Evolutionary conservation across 441 rosid genomes (phyloP), one percentile per base, ranked within the genome.

Genomic region (Euphorbia celastroides): DNA sequence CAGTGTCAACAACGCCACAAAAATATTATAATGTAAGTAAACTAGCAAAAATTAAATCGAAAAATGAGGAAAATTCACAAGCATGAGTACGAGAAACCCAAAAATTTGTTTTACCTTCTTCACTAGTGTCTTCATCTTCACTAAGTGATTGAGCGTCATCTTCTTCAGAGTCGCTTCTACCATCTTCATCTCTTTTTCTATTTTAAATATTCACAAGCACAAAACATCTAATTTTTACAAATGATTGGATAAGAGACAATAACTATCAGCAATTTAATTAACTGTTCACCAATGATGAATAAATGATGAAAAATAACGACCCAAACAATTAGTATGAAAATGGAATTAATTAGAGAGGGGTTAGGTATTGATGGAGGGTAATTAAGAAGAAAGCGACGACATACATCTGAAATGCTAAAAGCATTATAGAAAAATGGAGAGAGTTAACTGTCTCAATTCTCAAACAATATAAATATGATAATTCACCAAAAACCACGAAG

Each of bases 181-280:
- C 86, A 70, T 74, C 84, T 77, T 81, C 86, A 60, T 76, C 79
- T 73, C 92, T 84, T 72, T 70, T 76, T 72, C 89, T 84, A 70
- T 62, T 11, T 60, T 59, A 31, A 72, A 42, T n/a, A 23, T 16
- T 6, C 30, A 22, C 14, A 56, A 46, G 7, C 38, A 23, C 44
- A 60, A 34, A 20, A 67, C 48, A 16, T 32, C n/a, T 66, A 8
- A 9, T 10, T 46, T 17, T n/a, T 23, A 32, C 26, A 25, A 28
- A 64, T 26, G 16, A 4, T 10, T 19, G 19, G 44, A 31, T 12
- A 64, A 69, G 25, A 23, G 6, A 59, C 62, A 31, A 55, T 63
- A 63, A 27, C 12, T 19, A 57, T 54, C n/a, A 55, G 27, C 42
- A 64, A 36, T 5, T 16, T 31, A 48, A 17, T 5, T 28, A 30